Percentiles rank a stretch among this genome's conserved stretches.
These are phyloP conservation scores for Podospora tetraspora DNA, from an alignment of 495 filamentous ascomycete species.

Conservation along the genomic window DNA sequence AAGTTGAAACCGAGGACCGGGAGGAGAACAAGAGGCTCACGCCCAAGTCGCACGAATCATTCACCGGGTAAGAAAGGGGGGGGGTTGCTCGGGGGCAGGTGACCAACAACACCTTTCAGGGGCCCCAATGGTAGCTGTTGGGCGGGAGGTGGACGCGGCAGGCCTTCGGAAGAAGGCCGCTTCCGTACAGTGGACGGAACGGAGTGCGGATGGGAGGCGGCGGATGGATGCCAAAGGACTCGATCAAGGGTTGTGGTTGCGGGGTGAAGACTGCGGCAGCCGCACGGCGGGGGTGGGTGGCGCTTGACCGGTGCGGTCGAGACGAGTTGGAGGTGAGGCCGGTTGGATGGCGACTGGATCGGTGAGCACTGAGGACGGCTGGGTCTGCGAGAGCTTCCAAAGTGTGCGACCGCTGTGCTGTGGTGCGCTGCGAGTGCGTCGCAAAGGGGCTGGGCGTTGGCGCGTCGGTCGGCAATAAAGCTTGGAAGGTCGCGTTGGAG, in stretches of 20 bases:
- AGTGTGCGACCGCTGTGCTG: not conserved
- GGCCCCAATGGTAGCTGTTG: not conserved
- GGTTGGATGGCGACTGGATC: not conserved
- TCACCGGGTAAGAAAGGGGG: constrained; percentile 11
- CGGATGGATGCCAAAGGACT: not conserved
- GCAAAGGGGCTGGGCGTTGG: not conserved
- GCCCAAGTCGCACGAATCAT: not conserved
- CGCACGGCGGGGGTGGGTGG: not conserved
- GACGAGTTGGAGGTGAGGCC: not conserved
- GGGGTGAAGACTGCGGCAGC: no score
- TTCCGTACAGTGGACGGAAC: not conserved
- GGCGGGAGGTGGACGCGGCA: not conserved
- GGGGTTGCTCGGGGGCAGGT: constrained; percentile 2
- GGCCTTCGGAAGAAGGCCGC: not conserved
- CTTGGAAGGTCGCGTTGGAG: not conserved
- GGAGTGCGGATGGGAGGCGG: not conserved
- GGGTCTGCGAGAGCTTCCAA: not conserved
- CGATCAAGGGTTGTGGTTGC: no score
- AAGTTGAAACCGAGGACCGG: not conserved
- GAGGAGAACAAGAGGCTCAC: constrained; percentile 11
- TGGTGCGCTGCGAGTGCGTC: not conserved
- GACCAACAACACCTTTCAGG: not conserved
- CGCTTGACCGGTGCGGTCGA: not conserved
- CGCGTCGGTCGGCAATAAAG: not conserved
- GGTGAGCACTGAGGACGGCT: not conserved